Conservation (phyloP, 78 protist genomes). For the Cavenderia fasciculata region DNA sequence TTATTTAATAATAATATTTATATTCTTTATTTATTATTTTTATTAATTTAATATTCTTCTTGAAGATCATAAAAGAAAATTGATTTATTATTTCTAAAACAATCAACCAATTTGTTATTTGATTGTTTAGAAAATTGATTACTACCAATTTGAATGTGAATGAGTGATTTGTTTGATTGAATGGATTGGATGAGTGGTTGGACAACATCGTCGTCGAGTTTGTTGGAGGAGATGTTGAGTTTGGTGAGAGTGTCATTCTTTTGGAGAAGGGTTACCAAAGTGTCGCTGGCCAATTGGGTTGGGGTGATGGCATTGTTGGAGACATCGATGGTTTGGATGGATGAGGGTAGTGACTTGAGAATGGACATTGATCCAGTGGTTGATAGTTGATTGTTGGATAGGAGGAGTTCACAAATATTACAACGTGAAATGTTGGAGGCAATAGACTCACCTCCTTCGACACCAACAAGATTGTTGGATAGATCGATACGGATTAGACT, state of each 20-base stretch:
- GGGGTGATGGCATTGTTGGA: slow-evolving; percentile 27
- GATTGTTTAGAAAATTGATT: slow-evolving; percentile 59
- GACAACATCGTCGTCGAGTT: slow-evolving; percentile 35
- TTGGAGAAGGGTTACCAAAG: not conserved
- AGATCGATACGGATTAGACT: slow-evolving; percentile 15
- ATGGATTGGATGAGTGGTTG: not conserved
- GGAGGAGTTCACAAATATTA: not conserved
- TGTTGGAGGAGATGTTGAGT: slow-evolving; percentile 35
- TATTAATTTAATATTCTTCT: slow-evolving; percentile 16
- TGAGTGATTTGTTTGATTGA: not conserved
- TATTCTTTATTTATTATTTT: not conserved
- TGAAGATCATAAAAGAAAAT: slow-evolving; percentile 62
- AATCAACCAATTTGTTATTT: slow-evolving; percentile 25
- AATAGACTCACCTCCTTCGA: slow-evolving; percentile 24
- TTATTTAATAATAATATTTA: not conserved
- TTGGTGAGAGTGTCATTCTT: not conserved
- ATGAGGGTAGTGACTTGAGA: not conserved
- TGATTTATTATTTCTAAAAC: slow-evolving; percentile 52
- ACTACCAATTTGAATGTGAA: slow-evolving; percentile 47
- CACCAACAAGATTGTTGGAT: slow-evolving; percentile 26
- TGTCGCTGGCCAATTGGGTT: not conserved
- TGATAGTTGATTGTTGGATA: slow-evolving; percentile 28
- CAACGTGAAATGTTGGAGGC: not conserved
- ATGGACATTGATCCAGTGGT: slow-evolving; percentile 4
- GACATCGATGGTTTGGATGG: slow-evolving; percentile 25